phyloP scores from a whole-genome alignment of 257 asterid species.

The Fraxinus excelsior region DNA sequence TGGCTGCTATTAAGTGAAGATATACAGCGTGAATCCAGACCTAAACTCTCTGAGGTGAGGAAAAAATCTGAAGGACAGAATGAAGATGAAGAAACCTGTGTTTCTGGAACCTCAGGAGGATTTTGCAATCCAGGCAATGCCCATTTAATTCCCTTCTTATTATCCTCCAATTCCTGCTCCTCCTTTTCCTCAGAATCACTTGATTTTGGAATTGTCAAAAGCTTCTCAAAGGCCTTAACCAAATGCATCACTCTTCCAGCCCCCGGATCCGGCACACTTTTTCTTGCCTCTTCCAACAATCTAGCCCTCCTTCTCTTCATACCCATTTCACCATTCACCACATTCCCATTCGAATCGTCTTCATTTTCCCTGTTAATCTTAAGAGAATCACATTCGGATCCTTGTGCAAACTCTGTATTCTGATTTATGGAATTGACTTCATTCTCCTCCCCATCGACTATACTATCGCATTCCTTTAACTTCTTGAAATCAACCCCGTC shows the following conservation, averaged over 20 bases:
- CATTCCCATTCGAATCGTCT: constrained; percentile 7
- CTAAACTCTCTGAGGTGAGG: constrained; percentile 76
- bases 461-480: constrained; percentile 11
- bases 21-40: constrained; percentile 49
- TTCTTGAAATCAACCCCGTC: constrained; percentile 30
- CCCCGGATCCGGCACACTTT: constrained; percentile 59
- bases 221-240: constrained; percentile 81
- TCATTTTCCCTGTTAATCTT: constrained; percentile 24
- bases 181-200: constrained; percentile 45
- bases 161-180: constrained; percentile 43
- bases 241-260: constrained; percentile 78
- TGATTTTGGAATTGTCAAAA: constrained; percentile 41
- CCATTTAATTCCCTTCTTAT: constrained; percentile 43
- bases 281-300: constrained; percentile 53
- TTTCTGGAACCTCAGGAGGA: constrained; percentile 37
- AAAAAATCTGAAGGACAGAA: constrained; percentile 72
- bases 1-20: constrained; percentile 60
- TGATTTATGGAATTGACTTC: background rate
- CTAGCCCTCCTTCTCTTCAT: constrained; percentile 64
- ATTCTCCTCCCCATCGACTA: constrained; percentile 14
- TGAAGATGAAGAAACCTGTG: constrained; percentile 52
- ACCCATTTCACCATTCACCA: constrained; percentile 35
- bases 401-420: constrained; percentile 11
- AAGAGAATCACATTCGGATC: constrained; percentile 22
- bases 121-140: constrained; percentile 60